A percentile compares a stretch with the other conserved stretches of the same genome.
Conservation (phyloP, 108 stramenopile genomes). For the Cylindrotheca fusiformis region DNA sequence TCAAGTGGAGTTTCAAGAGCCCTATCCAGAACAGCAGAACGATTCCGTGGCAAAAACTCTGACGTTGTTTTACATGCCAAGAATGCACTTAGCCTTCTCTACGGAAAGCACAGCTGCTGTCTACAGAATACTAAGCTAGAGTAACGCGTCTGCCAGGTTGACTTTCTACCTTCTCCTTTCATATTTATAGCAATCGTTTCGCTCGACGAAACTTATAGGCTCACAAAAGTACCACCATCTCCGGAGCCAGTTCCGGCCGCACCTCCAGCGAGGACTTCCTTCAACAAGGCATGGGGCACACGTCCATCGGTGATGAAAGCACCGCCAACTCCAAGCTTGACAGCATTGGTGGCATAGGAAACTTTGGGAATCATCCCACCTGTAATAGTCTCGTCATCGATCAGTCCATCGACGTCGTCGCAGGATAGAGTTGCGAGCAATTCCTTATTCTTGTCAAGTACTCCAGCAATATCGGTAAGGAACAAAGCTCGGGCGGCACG, state of each 20-base stretch:
- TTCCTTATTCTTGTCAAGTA: constrained; percentile 88
- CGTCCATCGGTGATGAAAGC: constrained; percentile 89
- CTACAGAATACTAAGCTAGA: too few relatives aligned
- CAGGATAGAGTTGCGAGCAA: constrained; percentile 66
- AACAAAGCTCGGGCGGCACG: constrained; percentile 86
- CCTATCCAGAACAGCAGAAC: too few relatives aligned
- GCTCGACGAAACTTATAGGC: constrained; percentile 20
- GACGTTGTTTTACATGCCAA: too few relatives aligned
- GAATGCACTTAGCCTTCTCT: too few relatives aligned
- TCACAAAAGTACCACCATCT: constrained; percentile 53
- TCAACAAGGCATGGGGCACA: constrained; percentile 82
- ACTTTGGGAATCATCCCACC: constrained; percentile 98
- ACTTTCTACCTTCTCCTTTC: too few relatives aligned
- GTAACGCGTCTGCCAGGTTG: too few relatives aligned
- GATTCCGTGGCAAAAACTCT: too few relatives aligned
- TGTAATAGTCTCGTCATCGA: constrained; percentile 90
- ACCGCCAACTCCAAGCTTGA: constrained; percentile 74
- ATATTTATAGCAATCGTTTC: neutral
- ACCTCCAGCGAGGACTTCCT: constrained; percentile 69
- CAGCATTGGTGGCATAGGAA: constrained; percentile 77
- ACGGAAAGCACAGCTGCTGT: too few relatives aligned
- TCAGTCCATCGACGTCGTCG: constrained; percentile 71
- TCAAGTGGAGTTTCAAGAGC: too few relatives aligned
- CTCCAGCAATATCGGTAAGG: constrained; percentile 96
- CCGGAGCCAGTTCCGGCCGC: constrained; percentile 39